phyloP scores from a whole-genome alignment of 2,329 filamentous ascomycete species.

The Rhytidhysteron rufulum region DNA sequence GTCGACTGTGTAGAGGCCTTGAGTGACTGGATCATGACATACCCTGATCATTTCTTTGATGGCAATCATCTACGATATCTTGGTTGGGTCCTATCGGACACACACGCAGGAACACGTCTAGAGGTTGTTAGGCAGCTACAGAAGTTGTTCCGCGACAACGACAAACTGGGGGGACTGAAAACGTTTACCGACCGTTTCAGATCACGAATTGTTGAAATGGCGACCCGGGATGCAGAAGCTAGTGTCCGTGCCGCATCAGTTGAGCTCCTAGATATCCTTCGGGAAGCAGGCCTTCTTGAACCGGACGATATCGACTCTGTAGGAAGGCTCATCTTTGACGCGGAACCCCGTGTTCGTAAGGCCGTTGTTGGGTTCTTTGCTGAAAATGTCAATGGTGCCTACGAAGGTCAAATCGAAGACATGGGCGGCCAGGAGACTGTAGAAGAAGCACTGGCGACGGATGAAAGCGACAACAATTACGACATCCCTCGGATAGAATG shows the following conservation, averaged over 20 bases:
- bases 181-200: slow-evolving; percentile 94
- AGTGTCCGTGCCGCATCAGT: slow-evolving; percentile 77
- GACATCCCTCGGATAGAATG: slow-evolving; percentile 75
- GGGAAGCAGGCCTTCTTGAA: slow-evolving; percentile 81
- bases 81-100: slow-evolving; percentile 91
- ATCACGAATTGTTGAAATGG: slow-evolving; percentile 85
- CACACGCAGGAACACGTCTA: slow-evolving; percentile 67
- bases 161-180: slow-evolving; percentile 71
- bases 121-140: slow-evolving; percentile 82
- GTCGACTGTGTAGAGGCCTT: slow-evolving; percentile 84
- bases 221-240: slow-evolving; percentile 76
- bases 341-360: slow-evolving; percentile 78
- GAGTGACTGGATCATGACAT: slow-evolving; percentile 79
- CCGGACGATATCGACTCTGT: slow-evolving; percentile 87
- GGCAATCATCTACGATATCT: slow-evolving; percentile 88
- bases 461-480: slow-evolving; percentile 69
- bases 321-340: slow-evolving; percentile 84
- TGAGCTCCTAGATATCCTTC: slow-evolving; percentile 74
- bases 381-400: slow-evolving; percentile 77
- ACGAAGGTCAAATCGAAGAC: slow-evolving; percentile 75
- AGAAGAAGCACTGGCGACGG: slow-evolving; percentile 68
- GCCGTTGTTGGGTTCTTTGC: slow-evolving; percentile 88
- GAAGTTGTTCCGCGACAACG: slow-evolving; percentile 73
- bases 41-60: slow-evolving; percentile 87
- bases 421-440: slow-evolving; percentile 75